Conservation (phyloP, 345 rosid genomes). For the Melastoma malabathricum region DNA sequence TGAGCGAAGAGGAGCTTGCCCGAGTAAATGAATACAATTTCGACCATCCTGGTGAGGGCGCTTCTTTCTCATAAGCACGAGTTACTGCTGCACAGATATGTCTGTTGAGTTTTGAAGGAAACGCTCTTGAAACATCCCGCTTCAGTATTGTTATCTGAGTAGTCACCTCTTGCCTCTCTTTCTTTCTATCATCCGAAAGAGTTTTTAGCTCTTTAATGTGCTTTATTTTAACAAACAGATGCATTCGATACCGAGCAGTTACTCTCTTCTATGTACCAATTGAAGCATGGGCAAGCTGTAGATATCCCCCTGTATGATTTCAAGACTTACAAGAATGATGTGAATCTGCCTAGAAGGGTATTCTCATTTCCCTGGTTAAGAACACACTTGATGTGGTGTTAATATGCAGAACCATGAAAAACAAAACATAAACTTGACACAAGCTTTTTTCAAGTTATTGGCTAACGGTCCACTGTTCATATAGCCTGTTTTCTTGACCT, state of each 20-base stretch:
- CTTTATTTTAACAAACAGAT: constrained; percentile 35
- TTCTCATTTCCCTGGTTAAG: neutral
- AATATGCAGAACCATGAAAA: no score
- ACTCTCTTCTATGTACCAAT: constrained; percentile 63
- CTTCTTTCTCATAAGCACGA: neutral
- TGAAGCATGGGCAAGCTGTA: constrained; percentile 84
- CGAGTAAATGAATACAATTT: constrained; percentile 93
- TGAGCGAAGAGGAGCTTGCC: constrained; percentile 72
- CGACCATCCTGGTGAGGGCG: constrained; percentile 94
- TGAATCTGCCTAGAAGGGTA: constrained; percentile 61
- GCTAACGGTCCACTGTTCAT: neutral
- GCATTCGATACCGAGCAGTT: constrained; percentile 80
- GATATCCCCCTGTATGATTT: constrained; percentile 90
- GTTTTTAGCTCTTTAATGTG: no score
- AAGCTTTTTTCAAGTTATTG: neutral
- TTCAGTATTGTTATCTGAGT: no score
- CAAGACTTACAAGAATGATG: constrained; percentile 57
- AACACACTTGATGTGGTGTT: no score
- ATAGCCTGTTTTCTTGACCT: neutral
- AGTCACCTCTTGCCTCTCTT: no score
- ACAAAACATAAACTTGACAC: no score
- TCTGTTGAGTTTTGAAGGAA: neutral
- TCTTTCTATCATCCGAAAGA: no score
- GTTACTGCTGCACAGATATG: no score
- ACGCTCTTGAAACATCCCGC: neutral